Conservation (phyloP, 129 eudicot genomes). For the Smallanthus sonchifolius region DNA sequence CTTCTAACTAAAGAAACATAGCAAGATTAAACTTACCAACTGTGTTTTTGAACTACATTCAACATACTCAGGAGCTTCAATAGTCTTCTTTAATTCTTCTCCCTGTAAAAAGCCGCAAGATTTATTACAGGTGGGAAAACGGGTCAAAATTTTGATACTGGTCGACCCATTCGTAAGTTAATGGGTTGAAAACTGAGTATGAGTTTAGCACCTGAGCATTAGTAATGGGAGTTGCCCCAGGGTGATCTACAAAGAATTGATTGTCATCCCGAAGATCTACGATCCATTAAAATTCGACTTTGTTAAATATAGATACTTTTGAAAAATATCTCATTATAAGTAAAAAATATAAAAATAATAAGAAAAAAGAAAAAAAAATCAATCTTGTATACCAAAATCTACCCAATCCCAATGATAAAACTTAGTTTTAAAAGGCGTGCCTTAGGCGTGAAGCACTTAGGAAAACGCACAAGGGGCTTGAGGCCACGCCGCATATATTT, state of each 20-base stretch:
- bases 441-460: no score
- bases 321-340: not conserved
- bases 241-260: constrained; percentile 68
- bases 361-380: not conserved
- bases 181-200: not conserved
- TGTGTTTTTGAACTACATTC: constrained; percentile 98
- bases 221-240: constrained; percentile 70
- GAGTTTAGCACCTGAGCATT: constrained; percentile 54
- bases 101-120: constrained; percentile 42
- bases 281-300: constrained; percentile 5
- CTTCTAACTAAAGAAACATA: not conserved
- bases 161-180: not conserved
- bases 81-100: constrained; percentile 71
- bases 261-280: constrained; percentile 80
- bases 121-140: not conserved
- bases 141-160: not conserved
- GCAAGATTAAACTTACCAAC: constrained; percentile 40
- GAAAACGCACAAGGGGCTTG: no score
- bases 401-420: not conserved
- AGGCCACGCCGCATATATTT: no score
- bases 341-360: not conserved
- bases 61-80: constrained; percentile 86
- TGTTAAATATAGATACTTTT: not conserved
- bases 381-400: not conserved
- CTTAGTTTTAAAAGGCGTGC: no score